These are phyloP conservation scores for Oryza nivara DNA, from an alignment of 176 grass and related monocot genomes.

Conservation along the genomic window DNA sequence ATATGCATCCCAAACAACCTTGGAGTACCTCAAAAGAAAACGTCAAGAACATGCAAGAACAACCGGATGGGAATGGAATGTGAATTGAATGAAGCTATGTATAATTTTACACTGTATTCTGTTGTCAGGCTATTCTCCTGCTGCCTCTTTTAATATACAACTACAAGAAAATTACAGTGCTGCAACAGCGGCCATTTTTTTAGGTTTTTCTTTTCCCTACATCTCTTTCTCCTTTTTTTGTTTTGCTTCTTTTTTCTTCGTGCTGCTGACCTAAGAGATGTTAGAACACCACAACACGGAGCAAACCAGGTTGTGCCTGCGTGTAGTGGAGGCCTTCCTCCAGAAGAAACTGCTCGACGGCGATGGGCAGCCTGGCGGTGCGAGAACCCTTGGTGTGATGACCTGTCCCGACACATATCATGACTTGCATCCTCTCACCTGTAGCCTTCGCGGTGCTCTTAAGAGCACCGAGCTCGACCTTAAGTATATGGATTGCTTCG, in stretches of 20 bases:
- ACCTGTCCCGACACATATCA: constrained; percentile 90
- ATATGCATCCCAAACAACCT: not conserved
- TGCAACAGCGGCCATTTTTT: not conserved
- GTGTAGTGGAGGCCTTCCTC: constrained; percentile 80
- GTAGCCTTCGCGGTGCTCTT: constrained; percentile 58
- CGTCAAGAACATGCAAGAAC: not conserved
- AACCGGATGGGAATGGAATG: constrained; percentile 36
- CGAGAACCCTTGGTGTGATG: constrained; percentile 95
- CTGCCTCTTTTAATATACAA: constrained; percentile 73
- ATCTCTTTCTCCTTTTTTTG: constrained; percentile 41
- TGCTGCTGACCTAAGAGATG: constrained; percentile 43
- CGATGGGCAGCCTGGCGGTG: constrained; percentile 78
- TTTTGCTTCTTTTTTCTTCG: constrained; percentile 7
- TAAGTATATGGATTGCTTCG: constrained; percentile 80
- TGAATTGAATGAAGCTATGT: constrained; percentile 84
- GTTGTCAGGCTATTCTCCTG: constrained; percentile 73
- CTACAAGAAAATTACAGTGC: constrained; percentile 59
- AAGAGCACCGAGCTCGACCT: constrained; percentile 65
- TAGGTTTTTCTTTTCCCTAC: constrained; percentile 30
- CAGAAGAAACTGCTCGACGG: constrained; percentile 83
- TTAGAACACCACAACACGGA: constrained; percentile 81
- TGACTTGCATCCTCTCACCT: constrained; percentile 74
- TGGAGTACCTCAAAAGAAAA: not conserved
- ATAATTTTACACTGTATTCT: constrained; percentile 74
- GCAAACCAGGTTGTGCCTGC: constrained; percentile 83